phyloP scores from a whole-genome alignment of 2,329 filamentous ascomycete species.

The Sporothrix inflata region DNA sequence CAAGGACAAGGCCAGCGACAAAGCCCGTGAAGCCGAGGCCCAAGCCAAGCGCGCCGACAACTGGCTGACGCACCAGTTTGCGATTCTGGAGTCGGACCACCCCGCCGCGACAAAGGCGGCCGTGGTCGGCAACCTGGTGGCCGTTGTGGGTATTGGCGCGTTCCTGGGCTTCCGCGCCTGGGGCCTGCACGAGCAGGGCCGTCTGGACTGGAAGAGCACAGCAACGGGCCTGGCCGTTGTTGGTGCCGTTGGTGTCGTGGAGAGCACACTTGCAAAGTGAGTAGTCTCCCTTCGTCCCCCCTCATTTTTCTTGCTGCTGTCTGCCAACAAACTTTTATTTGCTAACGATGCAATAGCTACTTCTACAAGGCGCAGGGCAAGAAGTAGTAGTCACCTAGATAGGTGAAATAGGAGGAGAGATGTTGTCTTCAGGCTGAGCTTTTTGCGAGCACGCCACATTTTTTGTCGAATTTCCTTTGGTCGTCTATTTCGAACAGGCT shows the following conservation, averaged over 20 bases:
- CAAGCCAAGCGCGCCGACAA: conserved; percentile 48
- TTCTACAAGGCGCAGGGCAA: conserved; percentile 41
- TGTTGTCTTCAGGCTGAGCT: neutral
- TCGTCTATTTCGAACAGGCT: neutral
- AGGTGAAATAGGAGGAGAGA: neutral
- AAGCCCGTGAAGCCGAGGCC: conserved; percentile 36
- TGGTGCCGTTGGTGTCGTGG: conserved; percentile 52
- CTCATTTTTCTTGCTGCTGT: too few species aligned
- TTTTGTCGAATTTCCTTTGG: conserved; percentile 7
- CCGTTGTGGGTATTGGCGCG: conserved; percentile 56
- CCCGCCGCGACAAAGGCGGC: conserved; percentile 46
- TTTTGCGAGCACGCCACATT: neutral
- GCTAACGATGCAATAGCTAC: conserved; percentile 38
- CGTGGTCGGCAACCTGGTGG: conserved; percentile 52
- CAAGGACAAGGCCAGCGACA: conserved; percentile 48
- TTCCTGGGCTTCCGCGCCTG: conserved; percentile 61
- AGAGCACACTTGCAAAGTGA: conserved; percentile 55
- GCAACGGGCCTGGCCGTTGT: conserved; percentile 57
- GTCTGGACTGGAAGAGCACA: conserved; percentile 54
- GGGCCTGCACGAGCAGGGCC: conserved; percentile 58
- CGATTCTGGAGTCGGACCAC: conserved; percentile 49
- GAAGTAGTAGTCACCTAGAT: conserved; percentile 35
- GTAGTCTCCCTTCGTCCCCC: too few species aligned
- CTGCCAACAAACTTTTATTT: too few species aligned
- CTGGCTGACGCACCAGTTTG: conserved; percentile 55